Base-by-base conservation (phyloP, 2,329 filamentous ascomycete genomes). In the Neospermospora avenae region DNA sequence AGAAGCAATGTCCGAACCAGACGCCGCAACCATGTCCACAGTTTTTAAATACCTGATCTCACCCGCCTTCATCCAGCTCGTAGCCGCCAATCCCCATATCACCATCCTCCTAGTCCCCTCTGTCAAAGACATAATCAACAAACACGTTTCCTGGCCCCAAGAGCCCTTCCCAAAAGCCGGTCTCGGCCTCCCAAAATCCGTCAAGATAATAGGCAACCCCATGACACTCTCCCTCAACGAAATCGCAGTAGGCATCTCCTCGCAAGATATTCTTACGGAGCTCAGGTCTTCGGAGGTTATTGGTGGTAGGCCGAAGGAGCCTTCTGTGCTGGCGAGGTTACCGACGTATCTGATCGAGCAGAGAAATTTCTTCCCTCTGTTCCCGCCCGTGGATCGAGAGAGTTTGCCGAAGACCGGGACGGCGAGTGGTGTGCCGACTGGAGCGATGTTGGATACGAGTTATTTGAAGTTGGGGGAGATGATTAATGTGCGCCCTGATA, bases 401-500 rank as follows among this genome's bases (percentile, higher is more conserved):
- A 84, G 78, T 65, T 76, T 91, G 58, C 85, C 87, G 31, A 88
- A 83, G 72, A 84, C 85, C 1, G 86, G 85, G 0, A 83, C 82
- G 1, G 79, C 77, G 18, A 80, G 82, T 60, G 84, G 82, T 0
- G 69, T 84, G 39, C 85, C 84, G 4, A 86, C 89, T 0, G 93
- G 93, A 0, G 86, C 91, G 0, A 87, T 88, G 79, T 73, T 98
- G 55, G 95, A 99, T 74, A 77, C 90, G 20, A 87, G 87, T 64
- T 96, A 95, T 75, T 73, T 96, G 67, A 93, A 95, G 76, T 77
- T 98, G 18, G 92, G 91, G 18, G 95, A 98, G 75, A 96, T 96
- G 85, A 82, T 95, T 69, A 90, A 89, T 64, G 89, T 92, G 2
- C 80, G 87, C 55, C 95, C 93, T 0, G 95, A 99, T 75, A 81